Conservation (phyloP, 208 protist genomes). For the Porcisia hertigi region DNA sequence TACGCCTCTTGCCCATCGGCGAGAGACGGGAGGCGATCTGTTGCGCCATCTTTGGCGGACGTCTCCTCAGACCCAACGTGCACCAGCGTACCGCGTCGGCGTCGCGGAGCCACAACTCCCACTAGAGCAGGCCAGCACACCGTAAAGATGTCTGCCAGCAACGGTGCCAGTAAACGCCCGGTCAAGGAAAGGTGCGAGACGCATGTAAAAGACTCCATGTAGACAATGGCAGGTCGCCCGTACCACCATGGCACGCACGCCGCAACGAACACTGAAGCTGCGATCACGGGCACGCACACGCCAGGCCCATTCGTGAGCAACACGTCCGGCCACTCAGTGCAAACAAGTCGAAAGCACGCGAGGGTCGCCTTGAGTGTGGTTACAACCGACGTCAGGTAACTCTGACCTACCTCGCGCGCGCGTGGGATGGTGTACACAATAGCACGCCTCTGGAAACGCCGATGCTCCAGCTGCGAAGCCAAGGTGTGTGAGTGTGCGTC, state of each 20-base stretch:
- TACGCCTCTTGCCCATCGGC: conserved; percentile 19
- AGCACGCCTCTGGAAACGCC: conserved; percentile 39
- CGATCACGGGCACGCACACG: conserved; percentile 88
- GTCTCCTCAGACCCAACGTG: conserved; percentile 39
- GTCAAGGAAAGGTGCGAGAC: conserved; percentile 82
- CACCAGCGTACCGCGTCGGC: conserved; percentile 32
- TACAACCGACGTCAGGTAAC: conserved; percentile 78
- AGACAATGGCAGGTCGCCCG: conserved; percentile 67
- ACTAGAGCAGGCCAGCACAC: conserved; percentile 80
- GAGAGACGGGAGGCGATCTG: not conserved
- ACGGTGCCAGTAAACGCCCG: conserved; percentile 63
- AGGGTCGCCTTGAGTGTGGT: conserved; percentile 60
- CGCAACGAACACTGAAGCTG: conserved; percentile 52
- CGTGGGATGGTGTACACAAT: conserved; percentile 74
- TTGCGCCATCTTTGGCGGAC: not conserved
- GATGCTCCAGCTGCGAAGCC: conserved; percentile 57
- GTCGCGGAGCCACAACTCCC: conserved; percentile 20
- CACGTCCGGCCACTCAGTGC: conserved; percentile 57
- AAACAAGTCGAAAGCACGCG: conserved; percentile 34
- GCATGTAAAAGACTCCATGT: conserved; percentile 91
- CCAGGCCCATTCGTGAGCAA: conserved; percentile 92
- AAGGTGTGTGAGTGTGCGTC: conserved; percentile 70
- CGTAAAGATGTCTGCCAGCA: conserved; percentile 74
- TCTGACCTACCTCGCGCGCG: conserved; percentile 91
- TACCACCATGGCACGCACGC: conserved; percentile 41